Evolutionary conservation across 306 rosid species (phyloP).

Genomic region (Betula pendula): DNA sequence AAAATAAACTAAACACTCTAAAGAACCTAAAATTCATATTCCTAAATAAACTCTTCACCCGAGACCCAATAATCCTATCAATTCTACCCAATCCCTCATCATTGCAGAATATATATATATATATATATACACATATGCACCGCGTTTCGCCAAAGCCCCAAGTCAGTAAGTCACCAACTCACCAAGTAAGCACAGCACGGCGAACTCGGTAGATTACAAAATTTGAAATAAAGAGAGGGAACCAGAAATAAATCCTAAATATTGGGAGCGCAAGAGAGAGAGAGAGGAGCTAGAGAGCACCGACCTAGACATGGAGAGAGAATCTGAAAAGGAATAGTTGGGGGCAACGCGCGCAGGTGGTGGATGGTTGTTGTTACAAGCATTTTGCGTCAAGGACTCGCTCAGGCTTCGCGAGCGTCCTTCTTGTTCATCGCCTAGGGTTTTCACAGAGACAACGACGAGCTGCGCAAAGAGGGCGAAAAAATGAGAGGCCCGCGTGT

Average conservation of each 20-base stretch:
- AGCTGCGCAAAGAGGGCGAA: not conserved
- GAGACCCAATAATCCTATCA: not conserved
- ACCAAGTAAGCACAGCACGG: not conserved
- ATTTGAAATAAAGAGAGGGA: not conserved
- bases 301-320: constrained; percentile 57
- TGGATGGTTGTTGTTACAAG: constrained; percentile 19
- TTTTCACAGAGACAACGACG: not conserved
- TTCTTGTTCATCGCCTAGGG: constrained; percentile 17
- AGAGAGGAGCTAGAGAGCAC: not conserved
- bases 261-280: not conserved
- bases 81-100: not conserved
- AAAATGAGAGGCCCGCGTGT: not conserved
- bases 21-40: not conserved
- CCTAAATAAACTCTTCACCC: not conserved
- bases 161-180: not conserved
- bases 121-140: not conserved
- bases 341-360: constrained; percentile 27
- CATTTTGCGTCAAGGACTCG: constrained; percentile 38
- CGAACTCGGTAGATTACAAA: not conserved
- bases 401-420: not conserved
- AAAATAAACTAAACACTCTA: not conserved
- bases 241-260: not conserved
- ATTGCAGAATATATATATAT: too few species aligned
- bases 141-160: not conserved
- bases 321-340: constrained; percentile 21